Conservation (phyloP, 83 land plant genomes). For the Picea abies region DNA sequence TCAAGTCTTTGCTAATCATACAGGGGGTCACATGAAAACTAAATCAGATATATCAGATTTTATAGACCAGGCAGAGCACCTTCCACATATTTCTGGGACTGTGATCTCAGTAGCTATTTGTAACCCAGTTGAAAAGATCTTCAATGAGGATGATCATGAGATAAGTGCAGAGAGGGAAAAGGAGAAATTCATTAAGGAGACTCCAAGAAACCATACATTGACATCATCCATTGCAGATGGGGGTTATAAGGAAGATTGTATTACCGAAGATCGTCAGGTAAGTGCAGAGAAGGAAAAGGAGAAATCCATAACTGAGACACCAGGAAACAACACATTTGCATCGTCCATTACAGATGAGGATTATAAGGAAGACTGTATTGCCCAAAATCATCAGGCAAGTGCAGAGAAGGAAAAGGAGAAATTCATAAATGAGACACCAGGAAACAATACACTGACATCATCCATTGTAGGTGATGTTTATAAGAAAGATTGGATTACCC, state of each 20-base stretch:
- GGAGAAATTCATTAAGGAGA: not conserved
- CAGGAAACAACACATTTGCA: not conserved
- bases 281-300: not conserved
- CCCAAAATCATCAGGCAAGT: not conserved
- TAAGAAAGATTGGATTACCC: not conserved
- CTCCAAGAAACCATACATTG: not conserved
- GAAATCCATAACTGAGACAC: not conserved
- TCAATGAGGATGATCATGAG: not conserved
- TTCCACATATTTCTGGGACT: not conserved
- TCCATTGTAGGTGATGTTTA: not conserved
- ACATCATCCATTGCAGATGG: not conserved
- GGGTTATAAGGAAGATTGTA: not conserved
- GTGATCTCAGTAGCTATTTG: not conserved
- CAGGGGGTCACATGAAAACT: not conserved
- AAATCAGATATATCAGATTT: not conserved
- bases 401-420: too few species aligned
- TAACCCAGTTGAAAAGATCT: not conserved
- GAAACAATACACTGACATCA: not conserved
- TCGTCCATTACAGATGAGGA: not conserved
- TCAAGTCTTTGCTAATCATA: not conserved
- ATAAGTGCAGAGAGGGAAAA: not conserved
- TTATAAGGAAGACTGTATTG: not conserved
- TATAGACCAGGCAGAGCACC: not conserved
- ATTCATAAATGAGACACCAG: too few species aligned
- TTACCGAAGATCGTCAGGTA: not conserved